phyloP scores from a whole-genome alignment of 2,329 filamentous ascomycete species.

The Tolypocladium ophioglossoides region DNA sequence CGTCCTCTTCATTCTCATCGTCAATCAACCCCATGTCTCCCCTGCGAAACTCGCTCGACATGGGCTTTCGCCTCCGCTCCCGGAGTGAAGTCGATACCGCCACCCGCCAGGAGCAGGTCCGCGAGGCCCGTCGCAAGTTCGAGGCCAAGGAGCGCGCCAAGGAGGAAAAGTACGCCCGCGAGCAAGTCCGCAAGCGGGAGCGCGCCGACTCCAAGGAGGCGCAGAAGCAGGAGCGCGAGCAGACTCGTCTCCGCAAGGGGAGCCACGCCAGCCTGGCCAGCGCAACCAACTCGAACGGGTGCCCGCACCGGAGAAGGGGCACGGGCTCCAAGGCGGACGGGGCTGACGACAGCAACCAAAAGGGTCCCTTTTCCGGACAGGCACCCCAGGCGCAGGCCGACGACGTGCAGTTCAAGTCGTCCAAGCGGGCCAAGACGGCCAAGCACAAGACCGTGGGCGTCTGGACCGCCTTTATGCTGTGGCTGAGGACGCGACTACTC shows the following conservation, averaged over 20 bases:
- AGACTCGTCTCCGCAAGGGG: conserved; percentile 30
- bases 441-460: conserved; percentile 51
- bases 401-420: conserved; percentile 32
- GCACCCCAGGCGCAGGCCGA: conserved; percentile 22
- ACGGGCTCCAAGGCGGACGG: conserved; percentile 16
- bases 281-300: conserved; percentile 18
- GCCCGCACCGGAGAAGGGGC: conserved; percentile 14
- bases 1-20: conserved; percentile 7
- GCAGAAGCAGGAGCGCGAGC: conserved; percentile 36
- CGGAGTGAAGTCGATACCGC: conserved; percentile 48
- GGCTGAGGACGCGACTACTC: conserved; percentile 45
- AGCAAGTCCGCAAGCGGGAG: conserved; percentile 47
- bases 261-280: conserved; percentile 22
- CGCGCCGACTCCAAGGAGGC: conserved; percentile 48
- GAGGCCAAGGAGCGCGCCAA: conserved; percentile 51
- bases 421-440: conserved; percentile 32
- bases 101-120: conserved; percentile 45
- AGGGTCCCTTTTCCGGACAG: conserved; percentile 24
- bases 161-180: conserved; percentile 50
- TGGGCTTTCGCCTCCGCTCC: conserved; percentile 47
- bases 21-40: conserved; percentile 34
- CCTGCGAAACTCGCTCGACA: conserved; percentile 48
- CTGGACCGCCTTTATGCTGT: conserved; percentile 54
- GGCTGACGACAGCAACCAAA: neutral
- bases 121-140: conserved; percentile 51